Conservation (phyloP, 305 asterid species). For the Solanum aculeatissimum region DNA sequence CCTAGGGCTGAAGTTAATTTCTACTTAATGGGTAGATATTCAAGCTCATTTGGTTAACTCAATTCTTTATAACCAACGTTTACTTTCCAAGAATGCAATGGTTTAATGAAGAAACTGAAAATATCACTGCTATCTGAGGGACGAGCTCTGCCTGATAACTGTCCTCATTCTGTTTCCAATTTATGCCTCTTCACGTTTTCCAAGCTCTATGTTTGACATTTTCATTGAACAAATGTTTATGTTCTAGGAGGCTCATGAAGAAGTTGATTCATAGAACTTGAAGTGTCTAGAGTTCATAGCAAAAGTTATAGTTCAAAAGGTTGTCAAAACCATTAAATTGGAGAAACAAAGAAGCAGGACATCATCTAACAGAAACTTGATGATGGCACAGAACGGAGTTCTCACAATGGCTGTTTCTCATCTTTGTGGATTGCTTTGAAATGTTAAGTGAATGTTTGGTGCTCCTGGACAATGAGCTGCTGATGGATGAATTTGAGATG, state of each 20-base stretch:
- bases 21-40: not conserved
- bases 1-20: not conserved
- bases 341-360: not conserved
- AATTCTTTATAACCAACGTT: not conserved
- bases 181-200: not conserved
- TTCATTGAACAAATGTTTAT: not conserved
- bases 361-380: not conserved
- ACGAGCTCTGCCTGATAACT: not conserved
- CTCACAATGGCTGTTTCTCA: not conserved
- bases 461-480: not conserved
- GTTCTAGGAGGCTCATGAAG: not conserved
- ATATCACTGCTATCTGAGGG: not conserved
- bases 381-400: not conserved
- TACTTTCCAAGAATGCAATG: not conserved
- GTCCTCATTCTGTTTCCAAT: not conserved
- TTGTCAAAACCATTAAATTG: not conserved
- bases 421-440: not conserved
- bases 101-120: not conserved
- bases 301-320: not conserved
- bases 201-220: not conserved
- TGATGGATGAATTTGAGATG: not conserved
- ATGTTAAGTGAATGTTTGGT: not conserved
- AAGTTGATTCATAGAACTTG: not conserved
- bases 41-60: not conserved
- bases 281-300: not conserved